These are phyloP conservation scores for Asterophora parasitica DNA, from an alignment of 768 basidiomycete genomes.

Conservation along the genomic window DNA sequence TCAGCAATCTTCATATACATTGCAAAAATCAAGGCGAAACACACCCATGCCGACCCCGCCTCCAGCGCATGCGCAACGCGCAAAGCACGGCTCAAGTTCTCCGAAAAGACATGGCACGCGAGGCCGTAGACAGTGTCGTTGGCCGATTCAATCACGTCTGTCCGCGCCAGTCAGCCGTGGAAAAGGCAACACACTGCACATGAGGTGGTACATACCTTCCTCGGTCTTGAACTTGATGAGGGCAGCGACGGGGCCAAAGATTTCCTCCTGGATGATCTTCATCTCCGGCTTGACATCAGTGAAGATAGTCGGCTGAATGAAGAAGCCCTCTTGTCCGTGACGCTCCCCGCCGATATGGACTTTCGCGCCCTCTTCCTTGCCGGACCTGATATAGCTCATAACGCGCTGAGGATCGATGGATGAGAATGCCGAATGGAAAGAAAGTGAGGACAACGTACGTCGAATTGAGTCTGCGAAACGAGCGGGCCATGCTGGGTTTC, in stretches of 20 bases:
- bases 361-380: slow-evolving; percentile 65
- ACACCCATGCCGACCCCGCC: slow-evolving; percentile 19
- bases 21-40: neutral
- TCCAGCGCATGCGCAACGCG: slow-evolving; percentile 21
- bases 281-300: slow-evolving; percentile 56
- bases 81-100: slow-evolving; percentile 19
- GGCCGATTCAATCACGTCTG: slow-evolving; percentile 21
- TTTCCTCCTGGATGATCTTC: slow-evolving; percentile 66
- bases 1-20: neutral
- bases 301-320: slow-evolving; percentile 68
- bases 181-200: slow-evolving; percentile 12
- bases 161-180: too few relatives aligned
- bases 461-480: slow-evolving; percentile 63
- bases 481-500: slow-evolving; percentile 67
- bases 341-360: slow-evolving; percentile 56
- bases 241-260: slow-evolving; percentile 74
- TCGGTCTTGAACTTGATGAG: slow-evolving; percentile 66
- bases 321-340: slow-evolving; percentile 61
- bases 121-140: slow-evolving; percentile 20
- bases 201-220: slow-evolving; percentile 31
- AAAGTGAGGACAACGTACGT: slow-evolving; percentile 34
- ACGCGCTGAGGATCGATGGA: slow-evolving; percentile 42
- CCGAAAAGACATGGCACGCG: slow-evolving; percentile 18
- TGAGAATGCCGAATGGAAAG: too few relatives aligned
- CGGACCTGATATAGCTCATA: slow-evolving; percentile 70